Percentiles rank a stretch among this genome's conserved stretches.
Conservation (phyloP, 2,329 filamentous ascomycete species). For the Alternaria brassicicola region DNA sequence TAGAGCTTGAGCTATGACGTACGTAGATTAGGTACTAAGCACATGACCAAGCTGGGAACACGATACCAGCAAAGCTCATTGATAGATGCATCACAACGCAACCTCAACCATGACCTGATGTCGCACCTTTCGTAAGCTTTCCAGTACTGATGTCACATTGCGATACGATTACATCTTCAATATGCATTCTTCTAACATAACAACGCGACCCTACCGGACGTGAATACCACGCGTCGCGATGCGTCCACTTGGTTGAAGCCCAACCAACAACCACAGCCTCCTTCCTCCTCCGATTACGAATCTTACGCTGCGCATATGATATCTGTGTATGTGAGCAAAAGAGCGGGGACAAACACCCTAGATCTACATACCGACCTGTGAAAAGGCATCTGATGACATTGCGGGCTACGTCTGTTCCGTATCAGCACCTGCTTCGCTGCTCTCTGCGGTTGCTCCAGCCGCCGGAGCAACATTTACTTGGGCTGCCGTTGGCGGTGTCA, state of each 20-base stretch:
- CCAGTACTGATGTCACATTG: no score
- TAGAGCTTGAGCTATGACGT: background rate
- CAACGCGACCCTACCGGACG: background rate
- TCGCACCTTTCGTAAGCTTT: rapidly evolving
- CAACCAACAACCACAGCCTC: background rate
- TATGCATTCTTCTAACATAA: no score
- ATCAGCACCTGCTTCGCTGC: background rate
- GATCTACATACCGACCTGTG: background rate
- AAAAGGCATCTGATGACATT: no score
- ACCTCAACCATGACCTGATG: background rate
- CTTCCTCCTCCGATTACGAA: rapidly evolving
- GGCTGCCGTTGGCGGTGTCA: background rate
- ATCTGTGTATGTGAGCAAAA: no score
- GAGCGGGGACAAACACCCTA: no score
- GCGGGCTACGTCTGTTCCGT: background rate
- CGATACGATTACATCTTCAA: no score
- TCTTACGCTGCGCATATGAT: background rate
- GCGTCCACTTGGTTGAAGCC: background rate
- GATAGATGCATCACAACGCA: no score
- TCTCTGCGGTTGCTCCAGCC: background rate
- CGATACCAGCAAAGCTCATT: background rate
- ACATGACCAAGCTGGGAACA: background rate
- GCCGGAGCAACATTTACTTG: background rate
- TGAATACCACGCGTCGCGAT: background rate
- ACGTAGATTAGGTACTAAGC: background rate